Evolutionary conservation across 2,329 filamentous ascomycete genomes (phyloP), one percentile per base, ranked within the genome.

Genomic region (Pezicula carpinea): DNA sequence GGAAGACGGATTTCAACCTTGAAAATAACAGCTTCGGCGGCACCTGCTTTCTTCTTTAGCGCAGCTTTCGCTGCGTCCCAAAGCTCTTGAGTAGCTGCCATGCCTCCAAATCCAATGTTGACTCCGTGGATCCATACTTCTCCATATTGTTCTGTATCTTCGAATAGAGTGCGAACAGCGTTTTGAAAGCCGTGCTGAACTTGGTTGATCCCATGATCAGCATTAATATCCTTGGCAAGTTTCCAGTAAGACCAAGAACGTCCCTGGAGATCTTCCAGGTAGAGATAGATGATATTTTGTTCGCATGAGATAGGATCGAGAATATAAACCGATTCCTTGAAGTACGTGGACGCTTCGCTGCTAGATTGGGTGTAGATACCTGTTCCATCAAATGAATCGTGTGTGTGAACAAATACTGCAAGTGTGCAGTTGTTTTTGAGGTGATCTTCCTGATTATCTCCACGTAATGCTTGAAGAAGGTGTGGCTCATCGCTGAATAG

Each of bases 191-290:
- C 46, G 7, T 46, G 34, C 32, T 59, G 54, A n/a, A 51, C 26
- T 17, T 54, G 51, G 44, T 59, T 59, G 19, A 54, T 42, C 6
- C 52, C 56, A 43, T 50, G 52, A 14, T 26, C 26, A 2, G 14
- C 11, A 5, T 34, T 18, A 2, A 44, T 2, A 31, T 43, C 39
- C 11, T 17, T 38, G 13, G 57, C 53, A 17, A 59, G 22, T n/a
- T 53, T 58, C 57, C 57, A 59, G 40, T 57, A 59, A 23, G 44
- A 31, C 19, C 26, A 29, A 29, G 26, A 29, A 5, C 26, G 39
- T 46, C 18, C 35, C 39, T 18, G 17, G 11, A 10, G 8, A 3
- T 36, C 22, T 3, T 32, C 5, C 7, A 22, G 18, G 7, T 32
- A 42, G 4, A 50, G 33, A 13, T 39, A 38, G 15, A 50, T 33